Percentiles rank a stretch among this genome's conserved stretches.
Evolutionary conservation across 352 stramenopile genomes (phyloP).

Genomic region (Phytophthora multivora): DNA sequence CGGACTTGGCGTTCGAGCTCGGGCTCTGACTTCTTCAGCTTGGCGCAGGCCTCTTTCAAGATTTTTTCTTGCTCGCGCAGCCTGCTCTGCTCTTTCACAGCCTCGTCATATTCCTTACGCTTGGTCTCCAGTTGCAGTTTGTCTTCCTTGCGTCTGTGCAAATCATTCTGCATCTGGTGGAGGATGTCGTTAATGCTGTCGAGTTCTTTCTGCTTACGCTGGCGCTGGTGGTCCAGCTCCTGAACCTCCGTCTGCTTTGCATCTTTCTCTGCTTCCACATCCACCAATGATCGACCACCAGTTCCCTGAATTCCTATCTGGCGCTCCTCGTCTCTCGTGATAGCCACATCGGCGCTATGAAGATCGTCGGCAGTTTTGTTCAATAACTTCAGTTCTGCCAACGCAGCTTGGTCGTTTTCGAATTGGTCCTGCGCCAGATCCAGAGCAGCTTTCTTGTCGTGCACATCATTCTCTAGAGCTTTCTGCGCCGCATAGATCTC

Average conservation of each 20-base stretch:
- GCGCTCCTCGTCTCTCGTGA: conserved; percentile 46
- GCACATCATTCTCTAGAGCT: conserved; percentile 55
- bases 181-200: conserved; percentile 52
- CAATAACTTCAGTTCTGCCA: conserved; percentile 43
- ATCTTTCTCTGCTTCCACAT: conserved; percentile 52
- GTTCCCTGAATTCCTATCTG: conserved; percentile 45
- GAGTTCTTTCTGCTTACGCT: conserved; percentile 60
- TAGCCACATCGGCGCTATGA: conserved; percentile 15
- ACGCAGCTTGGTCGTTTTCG: conserved; percentile 38
- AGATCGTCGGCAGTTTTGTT: conserved; percentile 44
- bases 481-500: conserved; percentile 51
- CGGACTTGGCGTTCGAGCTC: conserved; percentile 48
- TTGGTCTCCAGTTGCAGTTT: conserved; percentile 56
- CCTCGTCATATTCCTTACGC: conserved; percentile 58
- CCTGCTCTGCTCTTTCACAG: conserved; percentile 53
- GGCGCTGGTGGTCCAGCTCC: conserved; percentile 53
- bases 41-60: conserved; percentile 49
- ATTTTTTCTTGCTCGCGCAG: conserved; percentile 63
- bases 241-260: conserved; percentile 54
- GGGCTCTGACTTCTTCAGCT: conserved; percentile 45
- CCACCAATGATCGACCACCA: conserved; percentile 37
- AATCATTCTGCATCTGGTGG: conserved; percentile 67
- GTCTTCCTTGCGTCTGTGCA: conserved; percentile 61
- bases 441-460: conserved; percentile 41
- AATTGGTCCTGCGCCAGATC: conserved; percentile 31